Evolutionary conservation across 257 asterid genomes (phyloP).

Genomic region (Parsonsia alboflavescens): DNA sequence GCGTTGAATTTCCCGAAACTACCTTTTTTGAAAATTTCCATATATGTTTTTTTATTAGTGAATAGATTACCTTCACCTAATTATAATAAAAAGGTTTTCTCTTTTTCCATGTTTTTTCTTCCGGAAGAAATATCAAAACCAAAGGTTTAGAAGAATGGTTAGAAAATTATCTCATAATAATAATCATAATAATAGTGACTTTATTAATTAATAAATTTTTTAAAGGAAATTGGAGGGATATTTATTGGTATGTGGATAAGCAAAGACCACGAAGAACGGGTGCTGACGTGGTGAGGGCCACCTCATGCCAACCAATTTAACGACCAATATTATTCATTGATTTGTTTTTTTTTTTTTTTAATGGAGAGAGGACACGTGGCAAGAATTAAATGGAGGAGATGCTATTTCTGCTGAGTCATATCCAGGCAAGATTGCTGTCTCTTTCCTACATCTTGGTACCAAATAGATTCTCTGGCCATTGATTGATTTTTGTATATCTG

Average conservation of each 20-base stretch:
- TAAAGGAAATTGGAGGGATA: too few relatives aligned
- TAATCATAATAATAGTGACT: too few relatives aligned
- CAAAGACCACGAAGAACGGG: not conserved
- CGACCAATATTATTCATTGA: slow-evolving; percentile 5
- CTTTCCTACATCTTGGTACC: slow-evolving; percentile 8
- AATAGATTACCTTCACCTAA: too few relatives aligned
- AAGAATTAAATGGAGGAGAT: slow-evolving; percentile 10
- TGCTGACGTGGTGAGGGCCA: slow-evolving; percentile 16
- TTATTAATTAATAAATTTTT: too few relatives aligned
- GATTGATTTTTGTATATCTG: too few relatives aligned
- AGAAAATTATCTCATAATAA: too few relatives aligned
- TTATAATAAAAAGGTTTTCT: too few relatives aligned
- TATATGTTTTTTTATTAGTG: too few relatives aligned
- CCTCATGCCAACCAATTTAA: slow-evolving; percentile 21
- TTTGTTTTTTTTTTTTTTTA: not conserved
- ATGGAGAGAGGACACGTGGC: slow-evolving; percentile 27
- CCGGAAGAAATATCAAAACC: too few relatives aligned
- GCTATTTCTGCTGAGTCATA: slow-evolving; percentile 39
- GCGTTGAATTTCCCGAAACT: slow-evolving; percentile 3
- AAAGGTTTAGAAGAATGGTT: too few relatives aligned
- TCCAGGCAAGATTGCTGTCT: slow-evolving; percentile 16
- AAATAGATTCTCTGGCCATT: slow-evolving; percentile 4
- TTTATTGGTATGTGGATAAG: slow-evolving; percentile 28
- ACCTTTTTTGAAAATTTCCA: too few relatives aligned
- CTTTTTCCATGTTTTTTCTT: too few relatives aligned